Base-by-base conservation (phyloP, 148 eudicot species). In the Fagopyrum homotropicum region DNA sequence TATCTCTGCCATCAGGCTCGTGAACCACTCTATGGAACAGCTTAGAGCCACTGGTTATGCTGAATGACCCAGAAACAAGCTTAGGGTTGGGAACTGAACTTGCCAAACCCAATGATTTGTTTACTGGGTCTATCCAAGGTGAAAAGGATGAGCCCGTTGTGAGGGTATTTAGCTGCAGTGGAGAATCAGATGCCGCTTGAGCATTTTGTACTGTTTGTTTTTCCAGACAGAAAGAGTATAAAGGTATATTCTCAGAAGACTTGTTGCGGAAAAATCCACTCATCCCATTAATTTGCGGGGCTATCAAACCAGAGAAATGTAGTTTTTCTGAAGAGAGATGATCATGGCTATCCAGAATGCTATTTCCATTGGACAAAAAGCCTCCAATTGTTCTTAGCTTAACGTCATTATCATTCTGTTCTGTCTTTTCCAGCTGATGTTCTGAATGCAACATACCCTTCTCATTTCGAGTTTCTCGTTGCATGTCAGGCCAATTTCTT, bases 11-110 rank as follows among this genome's bases (percentile, higher is more conserved):
- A 64, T 95, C 98, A 57, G 88, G 89, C 83, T 95, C 98, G 73
- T 95, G 96, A 54, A 95, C 98, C 81, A 95, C 98, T 81, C 98
- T 84, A 73, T 91, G 91, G 81, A 95, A 86, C 76, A 85, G 89
- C 66, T 88, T 83, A 77, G 98, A 86, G 73, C 91, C 87, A 75
- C 82, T 85, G 69, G 84, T 83, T 50, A 93, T 84, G 81, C 87
- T 88, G 76, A 89, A 87, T 78, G 98, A 88, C 15, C 93, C 97
- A 9, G 96, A 90, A 56, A 88, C 85, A 75, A 88, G 84, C 83
- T 88, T 90, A 56, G 89, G 91, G 14, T 87, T 78, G 9, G 98
- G 91, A 72, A 86, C 85, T 22, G 98, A 91, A 82, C 86, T 87
- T 76, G 93, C 83, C 91, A 93, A 84, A 78, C 90, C 89, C 77